These are phyloP conservation scores for Aegilops longissima DNA, from an alignment of 176 grass and related monocot species.

Conservation along the genomic window DNA sequence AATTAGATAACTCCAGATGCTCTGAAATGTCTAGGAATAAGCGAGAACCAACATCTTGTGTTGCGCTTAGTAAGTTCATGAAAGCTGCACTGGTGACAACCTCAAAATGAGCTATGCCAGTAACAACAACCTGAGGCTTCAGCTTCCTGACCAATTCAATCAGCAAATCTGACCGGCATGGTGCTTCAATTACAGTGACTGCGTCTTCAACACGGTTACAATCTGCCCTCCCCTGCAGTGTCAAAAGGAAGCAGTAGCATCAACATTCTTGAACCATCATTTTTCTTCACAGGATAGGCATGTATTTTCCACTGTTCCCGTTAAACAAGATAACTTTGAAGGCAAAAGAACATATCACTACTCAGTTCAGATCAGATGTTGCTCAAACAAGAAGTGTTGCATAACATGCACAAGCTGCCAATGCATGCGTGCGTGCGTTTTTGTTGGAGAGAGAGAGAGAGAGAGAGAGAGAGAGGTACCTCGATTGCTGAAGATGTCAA, in stretches of 20 bases:
- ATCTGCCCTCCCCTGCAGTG: slow-evolving; percentile 45
- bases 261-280: neutral
- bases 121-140: slow-evolving; percentile 86
- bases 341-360: no score
- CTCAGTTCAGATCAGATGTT: no score
- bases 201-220: slow-evolving; percentile 35
- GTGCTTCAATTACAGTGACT: slow-evolving; percentile 83
- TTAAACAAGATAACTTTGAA: no score
- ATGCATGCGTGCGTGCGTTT: neutral
- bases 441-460: neutral
- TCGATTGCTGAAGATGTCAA: slow-evolving; percentile 72
- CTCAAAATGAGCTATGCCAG: slow-evolving; percentile 89
- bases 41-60: slow-evolving; percentile 69
- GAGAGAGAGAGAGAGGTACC: slow-evolving; percentile 28
- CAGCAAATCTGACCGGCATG: slow-evolving; percentile 52
- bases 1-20: slow-evolving; percentile 82
- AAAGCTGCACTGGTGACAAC: slow-evolving; percentile 80
- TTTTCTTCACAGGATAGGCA: neutral
- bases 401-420: neutral
- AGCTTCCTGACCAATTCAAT: slow-evolving; percentile 86
- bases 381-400: neutral
- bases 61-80: slow-evolving; percentile 68
- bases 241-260: neutral
- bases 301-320: neutral
- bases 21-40: slow-evolving; percentile 90